Conservation (phyloP, 192 early-diverging fungal species). For the Coemansia sp. region DNA sequence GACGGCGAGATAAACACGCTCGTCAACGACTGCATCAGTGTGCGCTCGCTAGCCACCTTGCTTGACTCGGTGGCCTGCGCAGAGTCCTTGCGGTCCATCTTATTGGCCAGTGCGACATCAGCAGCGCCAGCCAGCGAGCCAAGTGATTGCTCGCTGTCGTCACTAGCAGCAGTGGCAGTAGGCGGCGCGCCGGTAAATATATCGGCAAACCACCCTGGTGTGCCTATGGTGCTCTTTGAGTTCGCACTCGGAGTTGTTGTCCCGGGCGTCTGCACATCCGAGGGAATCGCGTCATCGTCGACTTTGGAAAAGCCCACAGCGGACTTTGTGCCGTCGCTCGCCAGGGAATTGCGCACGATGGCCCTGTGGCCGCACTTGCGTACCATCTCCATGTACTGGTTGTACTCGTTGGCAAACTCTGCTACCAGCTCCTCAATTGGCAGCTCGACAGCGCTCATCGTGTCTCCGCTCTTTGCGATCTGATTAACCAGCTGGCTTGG, state of each 20-base stretch:
- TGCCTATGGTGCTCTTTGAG: constrained; percentile 1
- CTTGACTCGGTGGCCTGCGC: background rate
- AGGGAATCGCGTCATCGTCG: constrained; percentile 31
- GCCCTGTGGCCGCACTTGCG: constrained; percentile 19
- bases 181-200: constrained; percentile 17
- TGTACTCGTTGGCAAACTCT: constrained; percentile 42
- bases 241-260: background rate
- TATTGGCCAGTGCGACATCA: background rate
- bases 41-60: constrained; percentile 26
- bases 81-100: constrained; percentile 1
- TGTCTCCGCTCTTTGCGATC: constrained; percentile 3
- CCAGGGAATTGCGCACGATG: constrained; percentile 13
- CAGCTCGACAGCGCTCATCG: constrained; percentile 22
- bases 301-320: constrained; percentile 35
- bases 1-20: constrained; percentile 53
- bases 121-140: background rate
- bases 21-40: constrained; percentile 47
- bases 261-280: background rate
- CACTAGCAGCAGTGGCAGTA: background rate
- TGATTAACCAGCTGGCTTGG: constrained; percentile 35
- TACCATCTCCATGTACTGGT: constrained; percentile 37
- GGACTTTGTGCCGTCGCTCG: constrained; percentile 1
- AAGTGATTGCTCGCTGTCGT: background rate
- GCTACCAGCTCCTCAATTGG: constrained; percentile 43
- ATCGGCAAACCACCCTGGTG: constrained; percentile 36